These are phyloP conservation scores for Penicillium sp. DNA, from an alignment of 2,329 filamentous ascomycete species.

Conservation along the genomic window DNA sequence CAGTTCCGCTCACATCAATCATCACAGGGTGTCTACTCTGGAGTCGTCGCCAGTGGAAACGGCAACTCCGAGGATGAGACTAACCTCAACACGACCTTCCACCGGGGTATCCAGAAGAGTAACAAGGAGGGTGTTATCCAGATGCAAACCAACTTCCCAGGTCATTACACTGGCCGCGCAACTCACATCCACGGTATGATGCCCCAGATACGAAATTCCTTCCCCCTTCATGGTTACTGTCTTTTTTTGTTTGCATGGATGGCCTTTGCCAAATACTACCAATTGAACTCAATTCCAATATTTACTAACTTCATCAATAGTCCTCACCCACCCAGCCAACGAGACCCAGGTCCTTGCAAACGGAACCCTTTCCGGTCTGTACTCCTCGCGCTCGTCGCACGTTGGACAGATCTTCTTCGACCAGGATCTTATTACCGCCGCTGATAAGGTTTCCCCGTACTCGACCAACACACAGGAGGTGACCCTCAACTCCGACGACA, in stretches of 20 bases:
- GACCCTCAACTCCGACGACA: slow-evolving; percentile 54
- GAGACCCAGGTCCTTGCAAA: slow-evolving; percentile 43
- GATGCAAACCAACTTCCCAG: slow-evolving; percentile 47
- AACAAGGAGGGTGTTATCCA: slow-evolving; percentile 43
- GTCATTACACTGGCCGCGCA: slow-evolving; percentile 45
- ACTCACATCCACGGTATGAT: slow-evolving; percentile 36
- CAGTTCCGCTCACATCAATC: neutral
- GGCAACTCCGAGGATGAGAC: slow-evolving; percentile 37
- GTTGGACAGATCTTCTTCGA: slow-evolving; percentile 66
- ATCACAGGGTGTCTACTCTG: slow-evolving; percentile 40
- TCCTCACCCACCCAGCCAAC: slow-evolving; percentile 34
- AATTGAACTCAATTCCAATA: too few relatives aligned
- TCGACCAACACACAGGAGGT: slow-evolving; percentile 46
- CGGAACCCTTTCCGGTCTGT: slow-evolving; percentile 51
- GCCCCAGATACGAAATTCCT: neutral
- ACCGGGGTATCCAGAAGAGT: slow-evolving; percentile 47
- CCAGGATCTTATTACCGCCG: slow-evolving; percentile 53
- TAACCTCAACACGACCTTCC: slow-evolving; percentile 45
- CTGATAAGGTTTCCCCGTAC: slow-evolving; percentile 52
- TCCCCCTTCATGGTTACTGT: too few relatives aligned
- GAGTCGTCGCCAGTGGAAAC: slow-evolving; percentile 38
- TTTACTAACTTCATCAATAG: slow-evolving; percentile 9
- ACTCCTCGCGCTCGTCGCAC: slow-evolving; percentile 50
- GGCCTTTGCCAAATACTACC: neutral
- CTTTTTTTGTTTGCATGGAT: too few relatives aligned